Percentiles rank a stretch among this genome's conserved stretches.
Conservation (phyloP, 106 monocot genomes). For the Ottelia alismoides region DNA sequence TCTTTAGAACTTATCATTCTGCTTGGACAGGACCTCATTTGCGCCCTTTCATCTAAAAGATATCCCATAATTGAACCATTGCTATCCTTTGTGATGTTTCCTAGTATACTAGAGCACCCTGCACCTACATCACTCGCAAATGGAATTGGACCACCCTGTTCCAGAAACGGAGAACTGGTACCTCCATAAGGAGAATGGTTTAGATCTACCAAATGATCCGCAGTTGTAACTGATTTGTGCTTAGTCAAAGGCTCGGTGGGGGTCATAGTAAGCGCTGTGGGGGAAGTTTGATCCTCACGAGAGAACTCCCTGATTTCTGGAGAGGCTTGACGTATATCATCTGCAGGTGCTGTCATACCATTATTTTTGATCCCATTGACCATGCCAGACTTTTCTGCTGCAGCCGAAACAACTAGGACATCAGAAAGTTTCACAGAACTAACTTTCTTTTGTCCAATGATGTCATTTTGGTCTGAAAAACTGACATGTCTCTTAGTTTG, state of each 20-base stretch:
- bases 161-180: neutral
- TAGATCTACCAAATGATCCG: conserved; percentile 1
- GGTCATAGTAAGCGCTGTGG: too few relatives aligned
- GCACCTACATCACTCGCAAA: neutral
- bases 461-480: conserved; percentile 31
- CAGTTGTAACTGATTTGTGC: too few relatives aligned
- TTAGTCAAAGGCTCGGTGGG: too few relatives aligned
- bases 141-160: neutral
- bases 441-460: conserved; percentile 9
- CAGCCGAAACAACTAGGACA: conserved; percentile 40
- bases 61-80: too few relatives aligned
- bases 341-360: neutral
- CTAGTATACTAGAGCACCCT: too few relatives aligned
- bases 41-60: too few relatives aligned
- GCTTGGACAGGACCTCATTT: too few relatives aligned
- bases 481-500: conserved; percentile 21
- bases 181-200: neutral
- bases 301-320: neutral
- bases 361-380: conserved; percentile 3
- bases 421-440: conserved; percentile 31
- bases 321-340: neutral
- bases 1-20: too few relatives aligned
- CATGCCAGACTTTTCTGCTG: neutral
- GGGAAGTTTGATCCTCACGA: too few relatives aligned
- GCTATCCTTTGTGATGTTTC: too few relatives aligned